A percentile compares a stretch with the other conserved stretches of the same genome.
phyloP scores from a whole-genome alignment of 2,329 filamentous ascomycete genomes.

The Xylaria sp. region DNA sequence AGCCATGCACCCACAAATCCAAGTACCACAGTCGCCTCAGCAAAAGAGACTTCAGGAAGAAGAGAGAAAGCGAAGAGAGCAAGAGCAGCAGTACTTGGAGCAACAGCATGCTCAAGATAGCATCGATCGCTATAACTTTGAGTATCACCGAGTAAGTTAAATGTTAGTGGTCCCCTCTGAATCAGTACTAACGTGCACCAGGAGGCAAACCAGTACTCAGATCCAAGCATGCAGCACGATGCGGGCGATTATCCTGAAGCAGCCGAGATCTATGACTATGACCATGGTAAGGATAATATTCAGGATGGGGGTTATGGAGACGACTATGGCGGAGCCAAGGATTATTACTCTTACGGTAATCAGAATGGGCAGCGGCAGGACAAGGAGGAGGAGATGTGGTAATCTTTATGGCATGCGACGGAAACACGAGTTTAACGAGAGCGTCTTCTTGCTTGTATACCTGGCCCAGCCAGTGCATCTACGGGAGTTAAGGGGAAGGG shows the following conservation, averaged over 20 bases:
- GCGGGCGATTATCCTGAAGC: conserved; percentile 63
- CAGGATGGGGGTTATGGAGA: conserved; percentile 52
- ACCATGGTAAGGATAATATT: conserved; percentile 58
- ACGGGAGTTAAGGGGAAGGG: conserved; percentile 39
- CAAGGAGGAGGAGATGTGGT: conserved; percentile 59
- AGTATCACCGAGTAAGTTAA: conserved; percentile 63
- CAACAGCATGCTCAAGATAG: conserved; percentile 57
- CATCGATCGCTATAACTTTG: conserved; percentile 64
- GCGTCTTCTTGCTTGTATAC: conserved; percentile 39
- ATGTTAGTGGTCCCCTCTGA: background rate
- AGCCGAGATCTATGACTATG: conserved; percentile 65
- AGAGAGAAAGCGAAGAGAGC: conserved; percentile 59
- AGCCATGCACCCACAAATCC: conserved; percentile 96
- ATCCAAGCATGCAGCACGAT: conserved; percentile 56
- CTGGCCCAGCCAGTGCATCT: conserved; percentile 40
- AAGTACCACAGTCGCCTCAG: conserved; percentile 85
- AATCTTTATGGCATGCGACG: conserved; percentile 41
- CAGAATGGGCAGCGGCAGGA: conserved; percentile 46
- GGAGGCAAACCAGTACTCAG: conserved; percentile 60
- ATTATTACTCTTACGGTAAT: conserved; percentile 47
- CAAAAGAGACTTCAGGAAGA: conserved; percentile 70
- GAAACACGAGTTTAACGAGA: conserved; percentile 35
- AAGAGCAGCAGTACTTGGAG: conserved; percentile 60
- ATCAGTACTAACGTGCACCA: conserved; percentile 42
- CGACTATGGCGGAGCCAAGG: conserved; percentile 47